A percentile compares a stretch with the other conserved stretches of the same genome.
phyloP scores from a whole-genome alignment of 345 rosid genomes.

The Eucalyptus globulus region DNA sequence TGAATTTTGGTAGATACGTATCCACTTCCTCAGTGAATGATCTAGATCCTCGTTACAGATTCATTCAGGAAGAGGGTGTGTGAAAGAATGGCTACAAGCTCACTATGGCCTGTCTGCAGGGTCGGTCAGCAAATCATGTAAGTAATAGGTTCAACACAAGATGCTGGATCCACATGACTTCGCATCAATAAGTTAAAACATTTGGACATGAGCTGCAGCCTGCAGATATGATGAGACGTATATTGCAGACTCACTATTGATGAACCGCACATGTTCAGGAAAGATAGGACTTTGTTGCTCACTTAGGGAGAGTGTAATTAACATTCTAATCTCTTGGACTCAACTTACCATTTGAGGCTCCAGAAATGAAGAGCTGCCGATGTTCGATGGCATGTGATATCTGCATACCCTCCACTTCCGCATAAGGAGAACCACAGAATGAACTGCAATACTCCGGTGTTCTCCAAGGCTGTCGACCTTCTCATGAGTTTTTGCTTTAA shows the following conservation, averaged over 20 bases:
- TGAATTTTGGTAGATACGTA: not conserved
- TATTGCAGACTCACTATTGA: not conserved
- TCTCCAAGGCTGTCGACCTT: constrained; percentile 94
- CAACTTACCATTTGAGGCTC: not conserved
- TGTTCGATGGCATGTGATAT: not conserved
- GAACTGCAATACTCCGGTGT: constrained; percentile 91
- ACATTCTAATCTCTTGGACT: not conserved
- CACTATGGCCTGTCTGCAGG: not conserved
- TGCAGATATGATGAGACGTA: not conserved
- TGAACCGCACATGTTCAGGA: not conserved
- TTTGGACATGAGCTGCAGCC: not conserved
- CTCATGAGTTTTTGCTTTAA: constrained; percentile 90
- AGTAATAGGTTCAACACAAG: not conserved
- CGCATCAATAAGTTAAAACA: not conserved
- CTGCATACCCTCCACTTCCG: constrained; percentile 25
- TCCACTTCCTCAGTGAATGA: not conserved
- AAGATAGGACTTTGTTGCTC: not conserved
- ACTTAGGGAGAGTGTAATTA: not conserved
- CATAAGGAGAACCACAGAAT: constrained; percentile 83
- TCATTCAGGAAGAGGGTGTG: not conserved
- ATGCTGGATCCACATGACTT: not conserved
- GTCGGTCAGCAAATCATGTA: not conserved
- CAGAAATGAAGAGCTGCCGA: not conserved
- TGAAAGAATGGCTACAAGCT: not conserved
- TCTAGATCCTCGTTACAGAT: not conserved